Evolutionary conservation across 1,284 basidiomycete species (phyloP).

Genomic region (Rhodotorula sp.): DNA sequence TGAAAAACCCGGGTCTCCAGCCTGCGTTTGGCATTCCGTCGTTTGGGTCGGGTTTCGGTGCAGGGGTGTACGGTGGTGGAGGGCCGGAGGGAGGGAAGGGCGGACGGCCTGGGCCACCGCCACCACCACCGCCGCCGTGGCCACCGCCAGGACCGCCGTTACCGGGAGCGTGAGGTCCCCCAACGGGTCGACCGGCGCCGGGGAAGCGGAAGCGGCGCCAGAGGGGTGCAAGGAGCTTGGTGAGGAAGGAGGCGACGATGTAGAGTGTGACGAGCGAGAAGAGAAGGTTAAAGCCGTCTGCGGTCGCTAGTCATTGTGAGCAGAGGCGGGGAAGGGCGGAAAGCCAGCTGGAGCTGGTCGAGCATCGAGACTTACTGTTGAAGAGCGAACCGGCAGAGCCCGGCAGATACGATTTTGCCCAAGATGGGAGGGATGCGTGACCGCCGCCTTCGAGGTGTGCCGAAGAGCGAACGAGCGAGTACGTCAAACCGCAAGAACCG

Average conservation of each 20-base stretch:
- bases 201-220: constrained; percentile 44
- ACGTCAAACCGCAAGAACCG: constrained; percentile 79
- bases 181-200: constrained; percentile 1
- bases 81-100: constrained; percentile 49
- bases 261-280: constrained; percentile 51
- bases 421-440: not conserved
- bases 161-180: constrained; percentile 25
- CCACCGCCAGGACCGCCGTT: constrained; percentile 45
- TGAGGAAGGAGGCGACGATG: constrained; percentile 59
- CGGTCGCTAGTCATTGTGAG: not conserved
- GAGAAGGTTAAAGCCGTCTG: constrained; percentile 23
- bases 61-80: constrained; percentile 75
- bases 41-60: constrained; percentile 44
- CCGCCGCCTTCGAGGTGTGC: constrained; percentile 42
- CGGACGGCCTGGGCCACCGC: constrained; percentile 45
- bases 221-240: constrained; percentile 59
- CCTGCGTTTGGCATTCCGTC: constrained; percentile 18
- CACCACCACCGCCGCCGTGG: constrained; percentile 56
- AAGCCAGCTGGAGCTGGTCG: not conserved
- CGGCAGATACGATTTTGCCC: constrained; percentile 48
- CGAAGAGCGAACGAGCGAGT: constrained; percentile 66
- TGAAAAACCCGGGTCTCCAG: constrained; percentile 75
- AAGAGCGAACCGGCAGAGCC: constrained; percentile 40
- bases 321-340: constrained; percentile 8
- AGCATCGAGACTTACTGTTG: not conserved